Conservation (phyloP, 306 rosid genomes). For the Bauhinia variegata region DNA sequence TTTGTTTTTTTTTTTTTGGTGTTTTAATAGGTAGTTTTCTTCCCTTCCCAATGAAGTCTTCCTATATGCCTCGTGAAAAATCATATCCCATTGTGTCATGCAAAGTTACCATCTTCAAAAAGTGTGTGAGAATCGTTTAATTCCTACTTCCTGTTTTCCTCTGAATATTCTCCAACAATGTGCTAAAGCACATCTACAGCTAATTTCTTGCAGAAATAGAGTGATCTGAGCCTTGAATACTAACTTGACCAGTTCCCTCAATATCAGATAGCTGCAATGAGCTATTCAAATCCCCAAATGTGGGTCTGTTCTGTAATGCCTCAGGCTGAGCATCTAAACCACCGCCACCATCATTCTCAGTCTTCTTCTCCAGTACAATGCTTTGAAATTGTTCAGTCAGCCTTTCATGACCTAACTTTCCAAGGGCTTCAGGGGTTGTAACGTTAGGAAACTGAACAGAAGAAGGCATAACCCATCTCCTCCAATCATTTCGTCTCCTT, state of each 20-base stretch:
- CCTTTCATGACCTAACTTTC: conserved; percentile 45
- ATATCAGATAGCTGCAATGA: conserved; percentile 44
- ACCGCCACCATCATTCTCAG: conserved; percentile 25
- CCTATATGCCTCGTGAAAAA: conserved; percentile 49
- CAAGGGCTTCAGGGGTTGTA: conserved; percentile 40
- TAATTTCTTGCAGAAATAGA: conserved; percentile 58
- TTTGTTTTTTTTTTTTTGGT: conserved; percentile 22
- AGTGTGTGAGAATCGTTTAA: conserved; percentile 39
- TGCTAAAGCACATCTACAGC: conserved; percentile 44
- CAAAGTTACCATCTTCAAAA: conserved; percentile 33
- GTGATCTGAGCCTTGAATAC: conserved; percentile 46
- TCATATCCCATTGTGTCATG: conserved; percentile 42
- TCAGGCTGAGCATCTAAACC: conserved; percentile 34
- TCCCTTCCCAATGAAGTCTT: conserved; percentile 36
- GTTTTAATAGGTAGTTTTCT: conserved; percentile 39
- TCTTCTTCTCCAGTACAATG: conserved; percentile 46
- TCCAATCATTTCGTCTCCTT: conserved; percentile 74
- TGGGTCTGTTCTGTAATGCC: conserved; percentile 33
- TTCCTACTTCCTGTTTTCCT: conserved; percentile 39
- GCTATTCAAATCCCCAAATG: conserved; percentile 39
- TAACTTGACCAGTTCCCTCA: conserved; percentile 43
- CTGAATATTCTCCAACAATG: conserved; percentile 28
- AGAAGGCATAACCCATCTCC: conserved; percentile 68
- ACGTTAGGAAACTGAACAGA: conserved; percentile 44
- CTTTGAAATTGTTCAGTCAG: conserved; percentile 54